These are phyloP conservation scores for Xerocomus minutiporus DNA, from an alignment of 1,284 basidiomycete genomes.

Conservation along the genomic window DNA sequence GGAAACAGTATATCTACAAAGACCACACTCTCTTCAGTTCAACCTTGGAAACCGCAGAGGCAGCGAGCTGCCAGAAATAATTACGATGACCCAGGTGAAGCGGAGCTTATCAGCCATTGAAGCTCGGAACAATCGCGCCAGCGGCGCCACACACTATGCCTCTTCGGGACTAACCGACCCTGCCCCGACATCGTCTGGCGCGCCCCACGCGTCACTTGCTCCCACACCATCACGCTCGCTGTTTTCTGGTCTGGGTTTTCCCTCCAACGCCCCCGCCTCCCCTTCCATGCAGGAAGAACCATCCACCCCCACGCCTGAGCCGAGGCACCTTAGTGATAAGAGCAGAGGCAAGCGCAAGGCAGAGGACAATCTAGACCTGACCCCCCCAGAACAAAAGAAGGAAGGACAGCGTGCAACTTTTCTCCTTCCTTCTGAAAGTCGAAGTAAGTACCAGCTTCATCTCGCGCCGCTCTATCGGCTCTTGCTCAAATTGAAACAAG, in stretches of 20 bases:
- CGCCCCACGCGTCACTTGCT: conserved; percentile 10
- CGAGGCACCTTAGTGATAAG: conserved; percentile 33
- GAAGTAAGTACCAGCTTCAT: conserved; percentile 31
- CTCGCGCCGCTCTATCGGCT: conserved; percentile 19
- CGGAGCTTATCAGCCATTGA: conserved; percentile 27
- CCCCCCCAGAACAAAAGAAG: conserved; percentile 46
- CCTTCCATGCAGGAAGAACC: conserved; percentile 23
- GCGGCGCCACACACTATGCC: conserved; percentile 12
- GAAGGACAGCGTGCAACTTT: conserved; percentile 35
- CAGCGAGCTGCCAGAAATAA: conserved; percentile 6
- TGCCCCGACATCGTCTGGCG: conserved; percentile 9
- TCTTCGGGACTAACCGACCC: conserved; percentile 21
- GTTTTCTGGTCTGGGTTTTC: conserved; percentile 10
- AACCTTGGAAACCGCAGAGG: conserved; percentile 14
- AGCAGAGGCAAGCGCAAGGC: conserved; percentile 49
- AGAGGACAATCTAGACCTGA: conserved; percentile 45
- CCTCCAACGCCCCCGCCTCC: conserved; percentile 8
- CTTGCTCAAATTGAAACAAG: conserved; percentile 27
- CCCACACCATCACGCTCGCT: conserved; percentile 21
- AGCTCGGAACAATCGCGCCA: conserved; percentile 13
- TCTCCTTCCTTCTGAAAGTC: conserved; percentile 48
- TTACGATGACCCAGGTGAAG: conserved; percentile 23
- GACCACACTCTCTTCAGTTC: conserved; percentile 25
- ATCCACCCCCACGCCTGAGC: conserved; percentile 31
- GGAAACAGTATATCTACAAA: conserved; percentile 6